Conservation (phyloP, 2,329 filamentous ascomycete species). For the Colletotrichum orbiculare region DNA sequence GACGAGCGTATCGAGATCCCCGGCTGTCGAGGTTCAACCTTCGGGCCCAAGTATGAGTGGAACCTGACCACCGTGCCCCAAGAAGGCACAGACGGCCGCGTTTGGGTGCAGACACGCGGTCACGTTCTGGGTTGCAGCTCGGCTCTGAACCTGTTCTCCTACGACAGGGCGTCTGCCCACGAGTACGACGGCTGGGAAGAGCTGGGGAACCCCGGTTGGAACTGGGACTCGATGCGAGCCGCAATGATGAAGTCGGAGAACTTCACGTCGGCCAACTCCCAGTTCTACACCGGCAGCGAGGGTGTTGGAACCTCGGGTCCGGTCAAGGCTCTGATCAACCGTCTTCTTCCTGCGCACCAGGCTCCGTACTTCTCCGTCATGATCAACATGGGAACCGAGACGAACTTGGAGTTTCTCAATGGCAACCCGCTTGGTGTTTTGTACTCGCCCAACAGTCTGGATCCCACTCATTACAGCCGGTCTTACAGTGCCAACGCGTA, state of each 20-base stretch:
- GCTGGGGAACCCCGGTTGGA: constrained; percentile 49
- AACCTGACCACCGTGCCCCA: constrained; percentile 54
- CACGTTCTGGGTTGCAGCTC: constrained; percentile 58
- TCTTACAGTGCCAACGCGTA: no score
- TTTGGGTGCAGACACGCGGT: constrained; percentile 52
- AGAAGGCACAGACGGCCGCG: constrained; percentile 48
- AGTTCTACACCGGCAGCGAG: constrained; percentile 27
- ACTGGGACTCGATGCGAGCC: constrained; percentile 48
- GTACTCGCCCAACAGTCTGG: no score
- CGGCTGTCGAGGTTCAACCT: constrained; percentile 40
- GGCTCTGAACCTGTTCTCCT: constrained; percentile 55
- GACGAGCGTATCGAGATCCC: constrained; percentile 43
- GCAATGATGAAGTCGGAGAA: constrained; percentile 45
- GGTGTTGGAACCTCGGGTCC: constrained; percentile 39
- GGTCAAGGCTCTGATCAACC: constrained; percentile 38
- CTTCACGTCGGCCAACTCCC: constrained; percentile 39
- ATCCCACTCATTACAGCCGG: no score
- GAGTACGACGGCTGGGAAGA: constrained; percentile 48
- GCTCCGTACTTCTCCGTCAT: no score
- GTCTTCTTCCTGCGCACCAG: no score
- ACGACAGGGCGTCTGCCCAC: constrained; percentile 43
- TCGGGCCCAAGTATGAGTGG: constrained; percentile 46
- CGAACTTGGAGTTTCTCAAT: no score
- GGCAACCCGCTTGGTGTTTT: no score
- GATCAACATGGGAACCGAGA: no score